These are phyloP conservation scores for Antarctomyces pellizariae DNA, from an alignment of 495 filamentous ascomycete species.

Conservation along the genomic window DNA sequence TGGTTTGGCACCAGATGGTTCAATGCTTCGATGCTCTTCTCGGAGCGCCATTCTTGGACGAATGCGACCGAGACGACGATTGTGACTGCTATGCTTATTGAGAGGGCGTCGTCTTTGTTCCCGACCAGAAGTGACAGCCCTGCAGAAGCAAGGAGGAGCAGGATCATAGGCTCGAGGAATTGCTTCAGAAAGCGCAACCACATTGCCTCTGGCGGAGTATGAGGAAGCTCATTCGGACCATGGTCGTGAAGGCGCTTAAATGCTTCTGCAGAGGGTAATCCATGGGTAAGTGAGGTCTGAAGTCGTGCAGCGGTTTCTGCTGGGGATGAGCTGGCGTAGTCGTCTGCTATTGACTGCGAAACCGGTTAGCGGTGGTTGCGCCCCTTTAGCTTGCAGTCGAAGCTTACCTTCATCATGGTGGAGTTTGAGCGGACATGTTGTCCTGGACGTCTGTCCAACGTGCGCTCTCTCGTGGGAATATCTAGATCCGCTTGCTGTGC, in stretches of 20 bases:
- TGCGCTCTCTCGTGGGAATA: slow-evolving; percentile 6
- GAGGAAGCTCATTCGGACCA: slow-evolving; percentile 86
- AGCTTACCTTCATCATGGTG: slow-evolving; percentile 10
- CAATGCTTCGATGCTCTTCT: slow-evolving; percentile 89
- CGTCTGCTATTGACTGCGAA: slow-evolving; percentile 18
- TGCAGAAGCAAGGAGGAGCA: slow-evolving; percentile 81
- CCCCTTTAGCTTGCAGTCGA: too few relatives aligned
- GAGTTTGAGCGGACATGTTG: slow-evolving; percentile 9
- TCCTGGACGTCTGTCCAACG: slow-evolving; percentile 7
- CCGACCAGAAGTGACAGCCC: slow-evolving; percentile 78
- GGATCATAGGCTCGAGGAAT: slow-evolving; percentile 75
- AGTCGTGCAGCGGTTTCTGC: slow-evolving; percentile 58
- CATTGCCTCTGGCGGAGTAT: slow-evolving; percentile 77
- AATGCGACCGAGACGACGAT: slow-evolving; percentile 96
- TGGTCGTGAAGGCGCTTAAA: slow-evolving; percentile 51
- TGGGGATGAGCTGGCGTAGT: slow-evolving; percentile 28
- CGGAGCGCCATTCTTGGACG: slow-evolving; percentile 90
- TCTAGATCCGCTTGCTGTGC: slow-evolving; percentile 7
- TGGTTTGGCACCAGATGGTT: slow-evolving; percentile 85
- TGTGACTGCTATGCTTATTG: slow-evolving; percentile 82
- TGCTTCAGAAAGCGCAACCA: slow-evolving; percentile 92
- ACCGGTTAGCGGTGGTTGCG: too few relatives aligned
- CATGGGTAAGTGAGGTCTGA: slow-evolving; percentile 59
- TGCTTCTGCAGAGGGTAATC: slow-evolving; percentile 61
- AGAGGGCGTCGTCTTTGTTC: slow-evolving; percentile 87